These are phyloP conservation scores for Eucalyptus curtisii DNA, from an alignment of 345 rosid species.

Conservation along the genomic window DNA sequence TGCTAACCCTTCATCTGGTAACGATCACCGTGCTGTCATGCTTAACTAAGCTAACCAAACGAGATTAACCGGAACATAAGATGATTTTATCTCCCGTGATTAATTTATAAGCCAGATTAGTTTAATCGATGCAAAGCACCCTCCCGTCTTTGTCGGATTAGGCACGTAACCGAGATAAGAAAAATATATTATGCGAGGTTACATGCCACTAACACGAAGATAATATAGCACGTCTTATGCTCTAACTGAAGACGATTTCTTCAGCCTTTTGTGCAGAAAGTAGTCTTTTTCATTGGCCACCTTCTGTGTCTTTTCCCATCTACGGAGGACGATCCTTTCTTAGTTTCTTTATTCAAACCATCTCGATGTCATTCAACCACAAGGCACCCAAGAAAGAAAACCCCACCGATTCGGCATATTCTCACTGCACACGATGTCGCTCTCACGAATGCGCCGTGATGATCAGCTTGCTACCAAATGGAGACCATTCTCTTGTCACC, in stretches of 20 bases:
- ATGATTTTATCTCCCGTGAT: background rate
- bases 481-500: background rate
- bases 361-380: background rate
- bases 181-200: background rate
- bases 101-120: background rate
- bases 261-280: background rate
- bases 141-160: background rate
- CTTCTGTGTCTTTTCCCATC: background rate
- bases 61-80: background rate
- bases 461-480: background rate
- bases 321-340: background rate
- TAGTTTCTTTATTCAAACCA: background rate
- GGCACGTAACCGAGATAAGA: background rate
- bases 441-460: background rate
- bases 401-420: background rate
- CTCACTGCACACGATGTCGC: background rate
- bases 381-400: background rate
- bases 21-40: too few species aligned
- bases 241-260: background rate
- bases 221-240: background rate
- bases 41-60: too few species aligned
- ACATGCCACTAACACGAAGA: background rate
- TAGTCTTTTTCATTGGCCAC: background rate
- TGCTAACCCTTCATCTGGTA: background rate
- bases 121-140: background rate